These are phyloP conservation scores for Backusella parvicylindrica DNA, from an alignment of 192 early-diverging fungal genomes.

Conservation along the genomic window DNA sequence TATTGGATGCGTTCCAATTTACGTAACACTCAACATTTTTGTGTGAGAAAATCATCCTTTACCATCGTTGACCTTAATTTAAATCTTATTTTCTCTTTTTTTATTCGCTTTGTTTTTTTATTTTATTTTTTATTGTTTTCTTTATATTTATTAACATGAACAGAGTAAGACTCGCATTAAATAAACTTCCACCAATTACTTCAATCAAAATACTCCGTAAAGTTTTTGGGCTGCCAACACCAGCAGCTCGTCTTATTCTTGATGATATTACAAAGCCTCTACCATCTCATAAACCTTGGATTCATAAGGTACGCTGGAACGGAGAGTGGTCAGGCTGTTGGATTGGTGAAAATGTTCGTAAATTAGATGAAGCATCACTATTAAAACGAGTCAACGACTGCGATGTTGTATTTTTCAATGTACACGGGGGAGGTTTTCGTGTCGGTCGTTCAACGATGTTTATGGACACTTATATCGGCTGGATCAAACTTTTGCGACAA, in stretches of 20 bases:
- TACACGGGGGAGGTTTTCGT: constrained; percentile 35
- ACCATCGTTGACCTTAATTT: background rate
- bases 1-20: background rate
- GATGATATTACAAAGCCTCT: constrained; percentile 30
- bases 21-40: background rate
- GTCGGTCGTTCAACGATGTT: constrained; percentile 30
- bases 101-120: background rate
- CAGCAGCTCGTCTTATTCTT: constrained; percentile 30
- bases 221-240: constrained; percentile 32
- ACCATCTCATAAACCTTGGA: constrained; percentile 31
- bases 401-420: constrained; percentile 32
- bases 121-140: background rate
- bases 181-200: constrained; percentile 29
- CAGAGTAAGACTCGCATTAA: constrained; percentile 24
- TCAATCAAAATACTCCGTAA: constrained; percentile 28
- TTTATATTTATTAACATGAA: constrained; percentile 11
- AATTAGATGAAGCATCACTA: constrained; percentile 18
- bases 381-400: constrained; percentile 15
- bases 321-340: constrained; percentile 34
- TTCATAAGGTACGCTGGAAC: constrained; percentile 29
- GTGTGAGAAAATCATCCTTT: background rate
- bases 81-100: background rate
- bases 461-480: constrained; percentile 29
- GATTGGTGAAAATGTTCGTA: constrained; percentile 31
- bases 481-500: constrained; percentile 28